Base-by-base conservation (phyloP, 1,139 yeast species). In the Magnusiomyces ingens region DNA sequence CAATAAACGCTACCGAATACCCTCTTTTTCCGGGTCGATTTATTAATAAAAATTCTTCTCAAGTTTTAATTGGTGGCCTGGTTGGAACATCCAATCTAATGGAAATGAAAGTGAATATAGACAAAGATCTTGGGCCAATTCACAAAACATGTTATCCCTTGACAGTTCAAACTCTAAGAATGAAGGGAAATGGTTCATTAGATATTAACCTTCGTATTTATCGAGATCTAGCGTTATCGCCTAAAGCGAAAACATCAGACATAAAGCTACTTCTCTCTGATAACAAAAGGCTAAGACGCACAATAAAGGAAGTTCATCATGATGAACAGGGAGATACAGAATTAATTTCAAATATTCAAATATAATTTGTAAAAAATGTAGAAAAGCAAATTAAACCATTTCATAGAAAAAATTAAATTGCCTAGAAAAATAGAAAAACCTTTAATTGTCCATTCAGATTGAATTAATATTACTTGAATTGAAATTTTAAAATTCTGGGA, bases 51-150 rank as follows among this genome's bases (percentile, higher is more conserved):
- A 48, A 19, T 18, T 60, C 59, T 1, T 48, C 52, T 8, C 46
- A 48, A 12, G 60, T 56, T 2, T 58, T 58, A 10, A 53, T 59
- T 2, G 56, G 55, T 2, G 63, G 63, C 6, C 44, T 60, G 15
- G 51, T 57, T 15, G 59, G 54, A n/a, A 35, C 51, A n/a, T 48
- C 52, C 10, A 49, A 49, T 21, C 32, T 54, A 17, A 50, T 21
- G 32, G 47, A 49, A 18, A 49, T 49, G n/a, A 44, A 32, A 29
- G 11, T 37, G 12, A 37, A 35, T 8, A 38, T 41, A 43, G 15
- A 44, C 15, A 42, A 45, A 13, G 26, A 29, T 22, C 49, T 43
- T 1, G 49, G 18, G 15, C 35, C 48, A n/a, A 45, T 41, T 15
- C 45, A 50, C 35, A 53, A 51, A 11, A n/a, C 18, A 8, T 49